Evolutionary conservation across 2,329 filamentous ascomycete genomes (phyloP).

Genomic region (Colletotrichum destructivum): DNA sequence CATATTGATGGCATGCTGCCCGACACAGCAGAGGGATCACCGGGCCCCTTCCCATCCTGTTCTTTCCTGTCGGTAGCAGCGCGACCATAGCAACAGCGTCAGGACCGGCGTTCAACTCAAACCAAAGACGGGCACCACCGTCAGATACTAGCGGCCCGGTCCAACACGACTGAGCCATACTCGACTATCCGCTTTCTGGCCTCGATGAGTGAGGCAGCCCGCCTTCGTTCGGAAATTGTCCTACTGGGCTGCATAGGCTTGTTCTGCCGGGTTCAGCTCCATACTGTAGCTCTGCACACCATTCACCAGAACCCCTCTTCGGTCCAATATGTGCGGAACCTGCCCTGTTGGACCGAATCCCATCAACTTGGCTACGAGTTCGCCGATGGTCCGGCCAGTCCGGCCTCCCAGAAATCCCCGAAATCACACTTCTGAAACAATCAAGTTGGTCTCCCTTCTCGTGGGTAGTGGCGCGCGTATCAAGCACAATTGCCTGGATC

Average conservation of each 20-base stretch:
- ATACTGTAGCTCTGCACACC: conserved; percentile 9
- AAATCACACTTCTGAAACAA: conserved; percentile 50
- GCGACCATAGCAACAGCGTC: background rate
- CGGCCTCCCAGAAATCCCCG: conserved; percentile 27
- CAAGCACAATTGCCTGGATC: conserved; percentile 41
- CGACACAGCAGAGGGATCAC: conserved; percentile 19
- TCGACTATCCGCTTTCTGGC: conserved; percentile 27
- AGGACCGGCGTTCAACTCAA: background rate
- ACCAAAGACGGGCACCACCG: conserved; percentile 1
- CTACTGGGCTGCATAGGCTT: conserved; percentile 21
- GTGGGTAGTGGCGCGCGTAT: conserved; percentile 33
- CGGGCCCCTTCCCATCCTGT: conserved; percentile 10
- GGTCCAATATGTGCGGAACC: conserved; percentile 45
- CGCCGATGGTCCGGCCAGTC: conserved; percentile 23
- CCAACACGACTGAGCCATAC: conserved; percentile 45
- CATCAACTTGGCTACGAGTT: conserved; percentile 11
- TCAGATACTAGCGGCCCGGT: conserved; percentile 48
- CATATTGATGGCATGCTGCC: conserved; percentile 23
- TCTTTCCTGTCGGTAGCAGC: conserved; percentile 10
- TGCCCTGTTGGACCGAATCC: conserved; percentile 20
- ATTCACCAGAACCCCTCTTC: conserved; percentile 5
- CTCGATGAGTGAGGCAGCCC: conserved; percentile 7
- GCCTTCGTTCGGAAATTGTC: conserved; percentile 8
- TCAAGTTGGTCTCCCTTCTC: conserved; percentile 27
- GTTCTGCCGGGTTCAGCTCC: conserved; percentile 8